phyloP scores from a whole-genome alignment of 306 rosid genomes.

The Fagus sylvatica region DNA sequence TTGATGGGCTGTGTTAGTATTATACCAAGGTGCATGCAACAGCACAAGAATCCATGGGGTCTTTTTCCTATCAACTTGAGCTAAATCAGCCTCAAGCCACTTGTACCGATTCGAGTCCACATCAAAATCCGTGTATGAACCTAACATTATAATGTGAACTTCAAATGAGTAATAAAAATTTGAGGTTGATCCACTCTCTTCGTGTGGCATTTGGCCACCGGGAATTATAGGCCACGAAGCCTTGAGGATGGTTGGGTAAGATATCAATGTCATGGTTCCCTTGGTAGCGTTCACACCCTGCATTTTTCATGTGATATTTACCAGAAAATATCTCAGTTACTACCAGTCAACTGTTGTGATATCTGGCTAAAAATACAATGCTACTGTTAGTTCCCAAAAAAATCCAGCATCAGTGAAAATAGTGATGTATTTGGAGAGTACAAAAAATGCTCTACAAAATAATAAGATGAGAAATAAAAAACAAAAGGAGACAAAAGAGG shows the following conservation, averaged over 20 bases:
- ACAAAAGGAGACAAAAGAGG: too few species aligned
- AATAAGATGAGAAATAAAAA: too few species aligned
- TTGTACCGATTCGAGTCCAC: constrained; percentile 42
- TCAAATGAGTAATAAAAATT: constrained; percentile 73
- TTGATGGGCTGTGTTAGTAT: constrained; percentile 66
- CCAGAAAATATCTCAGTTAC: too few species aligned
- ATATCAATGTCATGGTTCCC: constrained; percentile 77
- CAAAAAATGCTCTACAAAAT: too few species aligned
- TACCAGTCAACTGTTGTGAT: too few species aligned
- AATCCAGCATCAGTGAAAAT: too few species aligned
- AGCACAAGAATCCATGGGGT: constrained; percentile 67
- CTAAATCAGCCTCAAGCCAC: constrained; percentile 59
- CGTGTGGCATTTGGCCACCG: constrained; percentile 73
- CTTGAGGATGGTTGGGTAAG: constrained; percentile 40
- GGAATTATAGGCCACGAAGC: constrained; percentile 57
- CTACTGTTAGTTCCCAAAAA: too few species aligned
- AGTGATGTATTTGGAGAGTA: too few species aligned
- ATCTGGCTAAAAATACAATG: too few species aligned
- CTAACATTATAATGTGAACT: constrained; percentile 64
- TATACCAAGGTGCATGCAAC: constrained; percentile 83
- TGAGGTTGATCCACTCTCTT: constrained; percentile 57
- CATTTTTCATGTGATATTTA: too few species aligned
- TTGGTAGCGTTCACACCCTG: constrained; percentile 2
- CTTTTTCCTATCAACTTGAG: constrained; percentile 41
- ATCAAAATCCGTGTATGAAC: constrained; percentile 58